Evolutionary conservation across 1,139 yeast species (phyloP), one percentile per base, ranked within the genome.

Genomic region (Spathaspora sp.): DNA sequence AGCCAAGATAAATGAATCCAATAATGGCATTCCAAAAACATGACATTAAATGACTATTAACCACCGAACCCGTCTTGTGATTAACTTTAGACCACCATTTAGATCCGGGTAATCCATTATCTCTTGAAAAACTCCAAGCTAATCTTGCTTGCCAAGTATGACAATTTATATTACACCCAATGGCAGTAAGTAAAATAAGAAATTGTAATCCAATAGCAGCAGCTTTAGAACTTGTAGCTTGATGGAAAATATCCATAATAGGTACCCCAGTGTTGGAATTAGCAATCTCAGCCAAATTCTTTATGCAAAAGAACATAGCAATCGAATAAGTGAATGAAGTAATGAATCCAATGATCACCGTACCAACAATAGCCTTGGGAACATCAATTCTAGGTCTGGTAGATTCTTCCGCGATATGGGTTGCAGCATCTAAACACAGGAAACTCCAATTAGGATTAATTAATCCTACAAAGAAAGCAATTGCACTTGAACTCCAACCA

Each of bases 81-180:
- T 68, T 61, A 20, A 72, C 61, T 43, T 61, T 48, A 4, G 67
- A 51, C 72, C 69, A 71, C 47, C 60, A 65, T 39, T 59, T 53
- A 6, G 75, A 68, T 5, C 67, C 71, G 2, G 74, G 74, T 47
- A 72, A 62, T 1, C 77, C 77, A 41, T 69, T 66, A 65, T 86
- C 91, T 64, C 91, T 80, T 15, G 89, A 75, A 61, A 85, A 86
- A 7, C 90, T 83, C 91, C 91, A 86, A 56, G 87, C 79, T 54
- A 84, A 68, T 61, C 89, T 73, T 40, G 89, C 84, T 67, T 82
- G 87, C 88, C 89, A 83, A 3, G 91, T 84, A 58, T 85, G 90
- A 47, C 85, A 77, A 7, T 87, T 78, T 51, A 84, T 81, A 49
- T 82, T 81, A 62, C 90, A 85, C 34, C 89, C 89, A 56, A 80